phyloP scores from a whole-genome alignment of 2,329 filamentous ascomycete genomes.

The Graphiopsis chlorocephala region DNA sequence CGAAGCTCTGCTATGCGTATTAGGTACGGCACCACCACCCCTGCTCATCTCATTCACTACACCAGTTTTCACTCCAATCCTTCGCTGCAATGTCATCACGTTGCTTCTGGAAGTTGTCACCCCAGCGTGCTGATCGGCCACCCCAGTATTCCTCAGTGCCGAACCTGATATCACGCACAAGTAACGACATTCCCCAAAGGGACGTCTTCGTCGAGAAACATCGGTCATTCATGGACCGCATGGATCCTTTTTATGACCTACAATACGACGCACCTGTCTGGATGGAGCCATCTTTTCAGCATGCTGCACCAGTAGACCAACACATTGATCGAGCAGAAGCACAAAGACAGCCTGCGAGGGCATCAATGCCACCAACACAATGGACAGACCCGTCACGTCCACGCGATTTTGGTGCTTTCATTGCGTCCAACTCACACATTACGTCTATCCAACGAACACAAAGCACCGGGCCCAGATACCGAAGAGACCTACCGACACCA shows the following conservation, averaged over 20 bases:
- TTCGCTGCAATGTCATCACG: not conserved
- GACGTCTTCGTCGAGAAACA: not conserved
- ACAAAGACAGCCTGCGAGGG: constrained; percentile 12
- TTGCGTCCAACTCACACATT: constrained; percentile 11
- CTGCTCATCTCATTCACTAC: not conserved
- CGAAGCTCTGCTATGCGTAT: not conserved
- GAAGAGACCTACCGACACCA: not conserved
- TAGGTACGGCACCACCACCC: constrained; percentile 5
- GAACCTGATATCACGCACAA: not conserved
- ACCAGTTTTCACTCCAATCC: not conserved
- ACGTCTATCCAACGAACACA: constrained; percentile 11
- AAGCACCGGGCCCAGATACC: constrained; percentile 1
- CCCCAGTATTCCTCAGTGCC: not conserved
- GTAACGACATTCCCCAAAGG: not conserved
- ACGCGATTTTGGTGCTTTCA: constrained; percentile 4
- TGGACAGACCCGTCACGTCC: constrained; percentile 21
- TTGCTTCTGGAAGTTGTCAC: not conserved
- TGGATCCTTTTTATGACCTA: not conserved
- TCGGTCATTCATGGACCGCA: not conserved
- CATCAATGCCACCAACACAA: constrained; percentile 24
- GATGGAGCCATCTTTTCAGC: not conserved
- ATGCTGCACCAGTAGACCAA: not conserved
- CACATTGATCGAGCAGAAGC: not conserved
- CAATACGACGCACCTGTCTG: not conserved
- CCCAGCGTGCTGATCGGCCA: not conserved